These are phyloP conservation scores for Sechiopsis laciniata DNA, from an alignment of 306 rosid genomes.

Conservation along the genomic window DNA sequence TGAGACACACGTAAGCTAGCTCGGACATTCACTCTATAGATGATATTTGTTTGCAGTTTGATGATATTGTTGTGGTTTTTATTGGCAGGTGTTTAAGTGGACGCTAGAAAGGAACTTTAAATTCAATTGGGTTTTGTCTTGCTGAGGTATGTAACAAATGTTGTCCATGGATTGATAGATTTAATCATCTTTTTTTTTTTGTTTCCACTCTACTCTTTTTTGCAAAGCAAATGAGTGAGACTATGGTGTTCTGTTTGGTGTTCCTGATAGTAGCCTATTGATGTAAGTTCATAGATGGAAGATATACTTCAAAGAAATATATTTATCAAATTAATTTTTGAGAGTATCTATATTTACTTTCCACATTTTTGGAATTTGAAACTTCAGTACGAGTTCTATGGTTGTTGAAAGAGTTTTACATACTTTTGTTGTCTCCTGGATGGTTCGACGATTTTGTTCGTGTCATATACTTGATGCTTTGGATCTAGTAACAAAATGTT, in stretches of 20 bases:
- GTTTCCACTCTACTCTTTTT: not conserved
- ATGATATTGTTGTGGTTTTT: not conserved
- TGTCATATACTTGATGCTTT: not conserved
- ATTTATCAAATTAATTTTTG: not conserved
- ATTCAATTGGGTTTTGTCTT: conserved; percentile 14
- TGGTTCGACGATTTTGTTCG: not conserved
- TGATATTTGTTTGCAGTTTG: too few relatives aligned
- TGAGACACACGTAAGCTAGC: too few relatives aligned
- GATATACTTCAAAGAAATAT: not conserved
- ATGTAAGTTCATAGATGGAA: conserved; percentile 16
- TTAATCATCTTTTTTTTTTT: not conserved
- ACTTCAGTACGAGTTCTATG: not conserved
- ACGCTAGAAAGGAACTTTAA: not conserved
- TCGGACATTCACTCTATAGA: too few relatives aligned
- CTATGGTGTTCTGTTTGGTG: not conserved
- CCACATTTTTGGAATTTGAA: not conserved
- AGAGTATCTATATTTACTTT: not conserved
- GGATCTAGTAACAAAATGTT: not conserved
- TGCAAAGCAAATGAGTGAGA: not conserved
- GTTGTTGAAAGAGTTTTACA: conserved; percentile 17
- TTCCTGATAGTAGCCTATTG: not conserved
- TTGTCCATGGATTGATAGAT: conserved; percentile 2
- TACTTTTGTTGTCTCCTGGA: conserved; percentile 6
- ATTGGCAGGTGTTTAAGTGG: not conserved
- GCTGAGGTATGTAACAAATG: not conserved